Base-by-base conservation (phyloP, 257 asterid species). In the Lantana camara region DNA sequence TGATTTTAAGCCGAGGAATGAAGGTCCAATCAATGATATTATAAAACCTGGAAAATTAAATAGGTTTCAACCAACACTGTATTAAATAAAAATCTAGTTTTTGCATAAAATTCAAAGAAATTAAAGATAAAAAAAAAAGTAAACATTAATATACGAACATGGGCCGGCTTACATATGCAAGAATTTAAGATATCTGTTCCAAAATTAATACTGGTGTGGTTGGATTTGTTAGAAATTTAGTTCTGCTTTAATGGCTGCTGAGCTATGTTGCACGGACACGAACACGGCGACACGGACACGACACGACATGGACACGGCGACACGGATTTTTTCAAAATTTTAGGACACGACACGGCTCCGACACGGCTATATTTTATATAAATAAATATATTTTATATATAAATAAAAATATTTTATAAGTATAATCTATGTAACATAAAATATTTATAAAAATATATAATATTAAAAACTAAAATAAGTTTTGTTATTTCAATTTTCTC, bases 151-250 rank as follows among this genome's bases (percentile, higher is more conserved):
- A 37, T 6, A 54, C 41, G 77, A 57, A 72, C 65, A 72, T 56
- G 76, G 50, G 65, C 64, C 56, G 68, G 62, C 64, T 56, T 63
- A 58, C 66, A 27, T 19, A 77, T 38, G 60, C 73, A 73, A 60
- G 22, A 58, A 68, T 64, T 73, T 77, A 49, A 75, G 56, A 60
- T 24, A 46, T 60, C 70, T 60, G 62, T 60, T 57, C 42, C 56
- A 71, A 68, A 58, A 73, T 73, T 81, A 79, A 79, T 70, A 73
- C 47, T 76, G 54, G 78, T 74, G 81, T 82, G 62, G 91, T 81
- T 81, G 88, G 82, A 86, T 79, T 81, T 74, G 81, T 79, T 81
- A 72, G 77, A 51, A 72, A 77, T 79, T 81, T 77, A 61, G 74
- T 65, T 67, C 23, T 64, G 79, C 80, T 81, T 83, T 83, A 77